Evolutionary conservation across 306 rosid genomes (phyloP).

Genomic region (Casuarina glauca): DNA sequence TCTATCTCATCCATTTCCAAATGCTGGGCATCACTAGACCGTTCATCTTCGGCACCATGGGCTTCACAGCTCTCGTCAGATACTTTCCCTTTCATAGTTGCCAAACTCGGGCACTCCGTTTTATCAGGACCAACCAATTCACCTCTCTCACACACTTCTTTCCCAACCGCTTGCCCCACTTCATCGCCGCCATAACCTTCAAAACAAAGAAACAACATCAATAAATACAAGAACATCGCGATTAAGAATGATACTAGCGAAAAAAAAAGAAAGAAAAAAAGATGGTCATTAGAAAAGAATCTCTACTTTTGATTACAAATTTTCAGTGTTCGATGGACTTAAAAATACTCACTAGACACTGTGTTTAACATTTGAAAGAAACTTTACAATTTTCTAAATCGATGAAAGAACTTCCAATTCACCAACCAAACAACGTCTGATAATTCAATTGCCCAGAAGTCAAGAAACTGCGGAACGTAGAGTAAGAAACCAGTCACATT

Average conservation of each 20-base stretch:
- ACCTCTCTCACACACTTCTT: constrained; percentile 21
- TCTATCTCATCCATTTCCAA: constrained; percentile 30
- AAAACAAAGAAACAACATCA: constrained; percentile 10
- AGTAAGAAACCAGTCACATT: background rate
- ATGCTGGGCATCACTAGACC: constrained; percentile 8
- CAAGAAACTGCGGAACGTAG: background rate
- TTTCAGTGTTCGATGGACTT: background rate
- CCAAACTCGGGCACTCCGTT: constrained; percentile 16
- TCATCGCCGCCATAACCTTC: constrained; percentile 36
- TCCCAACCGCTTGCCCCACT: constrained; percentile 33
- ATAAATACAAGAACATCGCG: constrained; percentile 4
- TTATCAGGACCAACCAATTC: constrained; percentile 17
- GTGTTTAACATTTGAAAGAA: background rate
- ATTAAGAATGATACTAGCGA: background rate
- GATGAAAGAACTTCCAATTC: background rate
- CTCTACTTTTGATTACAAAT: background rate
- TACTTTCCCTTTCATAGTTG: constrained; percentile 11
- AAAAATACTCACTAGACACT: background rate
- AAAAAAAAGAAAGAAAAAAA: background rate
- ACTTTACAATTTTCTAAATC: background rate
- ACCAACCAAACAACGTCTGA: background rate
- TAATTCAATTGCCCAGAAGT: background rate
- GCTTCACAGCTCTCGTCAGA: constrained; percentile 28
- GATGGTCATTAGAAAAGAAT: no score
- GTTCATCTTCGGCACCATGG: constrained; percentile 20